These are phyloP conservation scores for Mortierella sp. DNA, from an alignment of 371 early-diverging fungal genomes.

Conservation along the genomic window DNA sequence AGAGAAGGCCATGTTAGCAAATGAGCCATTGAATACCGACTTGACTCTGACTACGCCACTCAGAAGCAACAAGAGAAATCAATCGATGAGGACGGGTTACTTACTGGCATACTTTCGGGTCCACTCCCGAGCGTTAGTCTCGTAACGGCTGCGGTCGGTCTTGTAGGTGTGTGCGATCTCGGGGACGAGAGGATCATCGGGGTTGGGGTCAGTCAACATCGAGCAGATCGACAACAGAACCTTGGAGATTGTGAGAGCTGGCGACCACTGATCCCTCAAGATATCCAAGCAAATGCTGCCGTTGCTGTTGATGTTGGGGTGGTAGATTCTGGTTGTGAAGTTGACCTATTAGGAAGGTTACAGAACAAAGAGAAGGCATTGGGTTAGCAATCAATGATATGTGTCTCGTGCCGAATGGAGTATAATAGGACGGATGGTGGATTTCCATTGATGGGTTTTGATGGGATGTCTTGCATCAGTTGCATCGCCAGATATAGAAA, in stretches of 20 bases:
- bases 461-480: not conserved
- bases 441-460: not conserved
- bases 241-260: slow-evolving; percentile 98
- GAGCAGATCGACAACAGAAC: slow-evolving; percentile 98
- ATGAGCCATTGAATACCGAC: not conserved
- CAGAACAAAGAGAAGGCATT: slow-evolving; percentile 12
- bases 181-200: slow-evolving; percentile 86
- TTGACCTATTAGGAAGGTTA: slow-evolving; percentile 70
- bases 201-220: slow-evolving; percentile 99
- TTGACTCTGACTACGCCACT: not conserved
- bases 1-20: not conserved
- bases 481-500: not conserved
- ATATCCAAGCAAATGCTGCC: slow-evolving; percentile 99
- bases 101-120: slow-evolving; percentile 87
- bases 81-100: slow-evolving; percentile 6
- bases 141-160: slow-evolving; percentile 91
- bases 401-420: not conserved
- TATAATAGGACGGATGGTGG: not conserved
- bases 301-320: slow-evolving; percentile 99
- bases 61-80: not conserved
- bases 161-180: slow-evolving; percentile 98
- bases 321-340: slow-evolving; percentile 98
- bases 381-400: not conserved
- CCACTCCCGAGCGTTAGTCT: slow-evolving; percentile 93
- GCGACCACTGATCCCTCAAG: slow-evolving; percentile 99